A percentile compares a stretch with the other conserved stretches of the same genome.
These are phyloP conservation scores for Plasmopara halstedii DNA, from an alignment of 352 stramenopile species.

Conservation along the genomic window DNA sequence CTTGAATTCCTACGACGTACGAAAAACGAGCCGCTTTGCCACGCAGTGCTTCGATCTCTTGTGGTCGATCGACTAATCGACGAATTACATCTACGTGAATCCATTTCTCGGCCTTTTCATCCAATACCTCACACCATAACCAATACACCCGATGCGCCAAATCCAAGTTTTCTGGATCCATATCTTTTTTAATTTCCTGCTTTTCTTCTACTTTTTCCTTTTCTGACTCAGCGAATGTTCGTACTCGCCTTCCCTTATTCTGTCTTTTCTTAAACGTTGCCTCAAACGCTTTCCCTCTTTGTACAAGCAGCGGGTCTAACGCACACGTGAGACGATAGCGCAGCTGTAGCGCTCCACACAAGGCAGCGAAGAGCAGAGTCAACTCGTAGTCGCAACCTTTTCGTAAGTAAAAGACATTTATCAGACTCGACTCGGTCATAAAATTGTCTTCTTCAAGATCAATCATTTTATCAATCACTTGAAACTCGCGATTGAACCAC, in stretches of 20 bases:
- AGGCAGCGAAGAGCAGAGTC: constrained; percentile 47
- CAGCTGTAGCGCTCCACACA: constrained; percentile 50
- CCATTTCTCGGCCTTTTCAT: constrained; percentile 42
- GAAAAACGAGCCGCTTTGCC: constrained; percentile 43
- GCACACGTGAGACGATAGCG: constrained; percentile 41
- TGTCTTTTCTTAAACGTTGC: constrained; percentile 17
- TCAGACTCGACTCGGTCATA: constrained; percentile 40
- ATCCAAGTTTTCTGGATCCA: not conserved
- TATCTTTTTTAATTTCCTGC: constrained; percentile 10
- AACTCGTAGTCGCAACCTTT: constrained; percentile 41
- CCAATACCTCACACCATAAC: constrained; percentile 65
- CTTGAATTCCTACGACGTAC: constrained; percentile 57
- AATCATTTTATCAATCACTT: constrained; percentile 11
- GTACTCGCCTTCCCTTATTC: constrained; percentile 14
- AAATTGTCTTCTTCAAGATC: constrained; percentile 7
- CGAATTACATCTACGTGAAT: constrained; percentile 47
- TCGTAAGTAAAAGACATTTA: constrained; percentile 45
- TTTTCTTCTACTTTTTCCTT: not conserved
- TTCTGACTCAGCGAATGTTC: constrained; percentile 1
- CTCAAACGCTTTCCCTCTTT: constrained; percentile 40
- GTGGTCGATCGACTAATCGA: constrained; percentile 37
- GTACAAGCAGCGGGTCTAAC: constrained; percentile 47
- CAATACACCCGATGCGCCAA: constrained; percentile 25
- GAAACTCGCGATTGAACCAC: constrained; percentile 58
- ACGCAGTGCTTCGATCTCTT: constrained; percentile 40